Base-by-base conservation (phyloP, 805 yeast species). In the Maudiozyma serrabonitensis region DNA sequence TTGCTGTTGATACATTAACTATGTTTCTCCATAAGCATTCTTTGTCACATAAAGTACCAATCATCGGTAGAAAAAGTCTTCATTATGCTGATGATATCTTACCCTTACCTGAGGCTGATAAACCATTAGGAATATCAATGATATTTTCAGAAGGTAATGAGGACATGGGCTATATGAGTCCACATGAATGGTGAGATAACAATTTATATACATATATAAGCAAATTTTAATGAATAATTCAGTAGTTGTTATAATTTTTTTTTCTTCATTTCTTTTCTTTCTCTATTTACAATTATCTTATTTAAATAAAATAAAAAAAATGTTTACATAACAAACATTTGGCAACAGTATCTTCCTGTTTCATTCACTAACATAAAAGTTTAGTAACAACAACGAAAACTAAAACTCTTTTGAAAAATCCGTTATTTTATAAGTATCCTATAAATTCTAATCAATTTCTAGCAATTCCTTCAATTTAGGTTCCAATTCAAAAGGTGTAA, bases 401-500 rank as follows among this genome's bases (percentile, higher is more conserved):
- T 28, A 8, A 28, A 11, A 28, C 32, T 28, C 32, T 28, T 21
- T 9, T n/a, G 44, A 41, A 41, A n/a, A 35, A 35, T n/a, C 38
- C 11, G 18, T n/a, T 15, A n/a, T 13, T 35, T 13, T 15, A 18
- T 41, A 13, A 9, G 35, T 13, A 41, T 35, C 34, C 23, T 28
- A 31, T 31, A 13, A 15, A 15, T 11, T 15, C 32, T 39, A 28
- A 15, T 41, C 39, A 23, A 45, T 28, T 15, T 47, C 44, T 3
- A 50, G 23, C 18, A 82, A 71, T 54, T 70, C 70, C 64, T 82
- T 83, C 53, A 87, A 79, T 46, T 76, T 76, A 40, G 73, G 61
- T 52, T 78, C 81, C 42, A 89, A 64, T 28, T 75, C 69, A 15
- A 67, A 59, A 32, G 98, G 98, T 46, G 81, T 74, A 32, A 87